Percentiles rank a stretch among this genome's conserved stretches.
These are phyloP conservation scores for Corynespora cassiicola DNA, from an alignment of 2,329 filamentous ascomycete species.

Conservation along the genomic window DNA sequence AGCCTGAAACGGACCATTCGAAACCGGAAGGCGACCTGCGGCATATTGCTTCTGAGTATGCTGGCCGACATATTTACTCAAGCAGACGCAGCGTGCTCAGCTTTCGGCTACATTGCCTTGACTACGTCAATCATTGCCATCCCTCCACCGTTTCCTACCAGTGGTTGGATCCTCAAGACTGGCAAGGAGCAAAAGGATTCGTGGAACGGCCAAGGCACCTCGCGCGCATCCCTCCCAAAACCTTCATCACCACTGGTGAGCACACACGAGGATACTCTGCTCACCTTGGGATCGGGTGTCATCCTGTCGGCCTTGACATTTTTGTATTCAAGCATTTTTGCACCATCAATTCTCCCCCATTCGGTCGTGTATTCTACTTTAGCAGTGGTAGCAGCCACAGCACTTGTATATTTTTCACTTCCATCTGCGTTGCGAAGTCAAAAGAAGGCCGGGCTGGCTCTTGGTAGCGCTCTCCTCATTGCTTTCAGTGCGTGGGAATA, in stretches of 20 bases:
- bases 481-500: constrained; percentile 32
- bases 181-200: constrained; percentile 24
- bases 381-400: constrained; percentile 51
- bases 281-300: constrained; percentile 51
- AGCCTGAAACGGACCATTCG: constrained; percentile 41
- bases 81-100: constrained; percentile 25
- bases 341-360: constrained; percentile 39
- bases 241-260: constrained; percentile 43
- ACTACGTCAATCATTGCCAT: constrained; percentile 53
- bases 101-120: constrained; percentile 57
- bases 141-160: constrained; percentile 55
- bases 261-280: constrained; percentile 47
- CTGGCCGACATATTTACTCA: constrained; percentile 40
- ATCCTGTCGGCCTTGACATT: constrained; percentile 46
- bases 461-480: constrained; percentile 34
- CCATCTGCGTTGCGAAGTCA: constrained; percentile 50
- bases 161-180: constrained; percentile 39
- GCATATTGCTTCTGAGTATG: constrained; percentile 40
- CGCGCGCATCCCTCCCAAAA: constrained; percentile 38
- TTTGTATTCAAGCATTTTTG: constrained; percentile 39
- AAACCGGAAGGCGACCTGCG: constrained; percentile 44
- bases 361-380: constrained; percentile 48
- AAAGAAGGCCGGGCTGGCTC: constrained; percentile 36
- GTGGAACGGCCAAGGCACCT: constrained; percentile 25
- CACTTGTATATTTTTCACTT: constrained; percentile 50